These are phyloP conservation scores for Rhamnella rubrinervis DNA, from an alignment of 331 rosid genomes.

Conservation along the genomic window DNA sequence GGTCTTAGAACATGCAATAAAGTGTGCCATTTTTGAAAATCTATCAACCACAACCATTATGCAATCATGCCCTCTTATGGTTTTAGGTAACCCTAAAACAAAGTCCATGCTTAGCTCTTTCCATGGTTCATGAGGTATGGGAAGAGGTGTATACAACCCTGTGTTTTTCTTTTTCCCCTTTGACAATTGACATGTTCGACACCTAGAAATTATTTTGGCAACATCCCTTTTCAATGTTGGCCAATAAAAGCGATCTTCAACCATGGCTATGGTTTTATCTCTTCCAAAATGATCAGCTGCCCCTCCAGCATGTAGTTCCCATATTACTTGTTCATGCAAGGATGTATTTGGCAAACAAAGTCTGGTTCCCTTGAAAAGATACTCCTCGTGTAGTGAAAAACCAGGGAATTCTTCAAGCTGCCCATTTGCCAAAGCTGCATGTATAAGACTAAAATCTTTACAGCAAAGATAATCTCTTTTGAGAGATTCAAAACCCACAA, in stretches of 20 bases:
- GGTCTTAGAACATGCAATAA: neutral
- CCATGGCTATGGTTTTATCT: neutral
- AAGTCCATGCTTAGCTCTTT: neutral
- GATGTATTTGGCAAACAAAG: neutral
- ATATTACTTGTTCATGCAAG: neutral
- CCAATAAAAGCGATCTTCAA: neutral
- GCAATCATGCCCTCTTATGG: neutral
- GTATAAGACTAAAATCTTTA: neutral
- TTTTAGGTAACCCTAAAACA: no score
- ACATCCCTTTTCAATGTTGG: neutral
- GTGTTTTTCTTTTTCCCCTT: neutral
- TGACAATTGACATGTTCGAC: neutral
- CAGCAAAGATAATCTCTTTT: neutral
- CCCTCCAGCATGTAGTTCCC: neutral
- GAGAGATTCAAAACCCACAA: neutral
- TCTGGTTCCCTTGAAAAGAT: neutral
- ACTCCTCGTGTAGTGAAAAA: neutral
- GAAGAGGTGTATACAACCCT: neutral
- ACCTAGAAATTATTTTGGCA: neutral
- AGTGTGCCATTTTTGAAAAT: neutral
- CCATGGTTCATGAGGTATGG: neutral
- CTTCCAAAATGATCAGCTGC: neutral
- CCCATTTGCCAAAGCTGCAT: neutral
- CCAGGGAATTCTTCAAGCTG: neutral
- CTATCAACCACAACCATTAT: neutral